Evolutionary conservation across 73 alveolate species (phyloP), one percentile per base, ranked within the genome.

Genomic region (Stentor coeruleus): DNA sequence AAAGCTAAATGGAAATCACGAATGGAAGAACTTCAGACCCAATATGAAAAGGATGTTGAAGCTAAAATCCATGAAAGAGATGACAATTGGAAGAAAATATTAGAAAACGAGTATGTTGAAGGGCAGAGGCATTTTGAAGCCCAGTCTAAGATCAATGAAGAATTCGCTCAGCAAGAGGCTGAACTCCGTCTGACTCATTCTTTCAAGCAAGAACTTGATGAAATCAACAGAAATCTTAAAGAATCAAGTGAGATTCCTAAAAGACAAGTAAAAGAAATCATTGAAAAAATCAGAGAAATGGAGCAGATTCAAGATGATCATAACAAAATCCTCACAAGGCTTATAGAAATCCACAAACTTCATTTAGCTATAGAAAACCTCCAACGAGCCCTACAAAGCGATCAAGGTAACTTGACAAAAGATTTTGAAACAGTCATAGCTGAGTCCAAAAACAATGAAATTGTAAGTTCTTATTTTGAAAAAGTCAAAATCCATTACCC

Each of bases 281-380:
- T 66, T 37, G 39, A 20, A 0, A 66, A 66, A 66, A 66, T 66
- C 0, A 20, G 37, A 20, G 79, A 66, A 20, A 66, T 66, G 79
- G 79, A 66, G 33, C 49, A 1, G 37, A 66, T 66, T 31, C 79
- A 66, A 2, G 37, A 20, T 1, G 0, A 66, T 20, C 37, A 66
- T 2, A 28, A 66, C 37, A 33, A 31, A 1, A 0, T 31, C 37
- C n/a, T 66, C n/a, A 1, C 33, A 66, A 66, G 33, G 2, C 79
- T 66, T 2, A 66, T 26, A 26, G n/a, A 66, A 66, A 66, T 66
- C 79, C 79, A 66, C 11, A 31, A 66, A 20, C 41, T 66, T 20
- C 79, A 66, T 33, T 14, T 66, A 28, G 26, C n/a, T 26, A 66
- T 66, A 0, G 79, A 66, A 66, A 66, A 66, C 37, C 36, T 66